Conservation (phyloP, 2,329 filamentous ascomycete species). For the Pestalotiopsis sp. region DNA sequence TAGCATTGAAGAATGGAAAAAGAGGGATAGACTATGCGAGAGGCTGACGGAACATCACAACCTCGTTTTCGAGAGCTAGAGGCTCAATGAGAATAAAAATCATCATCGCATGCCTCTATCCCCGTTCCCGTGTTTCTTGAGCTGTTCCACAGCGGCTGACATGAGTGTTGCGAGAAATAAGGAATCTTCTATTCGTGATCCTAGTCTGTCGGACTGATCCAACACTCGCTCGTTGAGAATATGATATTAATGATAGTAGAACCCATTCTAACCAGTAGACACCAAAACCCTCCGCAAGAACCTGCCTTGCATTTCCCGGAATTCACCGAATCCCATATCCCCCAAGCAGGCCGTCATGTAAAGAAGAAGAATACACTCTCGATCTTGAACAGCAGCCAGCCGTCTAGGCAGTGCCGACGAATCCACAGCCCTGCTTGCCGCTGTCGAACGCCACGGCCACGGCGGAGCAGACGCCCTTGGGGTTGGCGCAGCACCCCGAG, state of each 20-base stretch:
- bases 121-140: background rate
- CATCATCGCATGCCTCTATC: background rate
- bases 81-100: background rate
- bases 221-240: too few relatives aligned
- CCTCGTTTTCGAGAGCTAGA: background rate
- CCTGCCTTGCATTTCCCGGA: too few relatives aligned
- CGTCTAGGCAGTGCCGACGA: constrained; percentile 16
- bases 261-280: too few relatives aligned
- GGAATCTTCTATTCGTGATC: too few relatives aligned
- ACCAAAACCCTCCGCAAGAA: too few relatives aligned
- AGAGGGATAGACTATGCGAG: constrained; percentile 11
- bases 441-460: constrained; percentile 22
- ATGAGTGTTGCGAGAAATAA: too few relatives aligned
- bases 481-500: constrained; percentile 26
- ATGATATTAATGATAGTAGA: too few relatives aligned
- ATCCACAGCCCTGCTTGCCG: constrained; percentile 30
- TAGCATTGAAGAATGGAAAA: constrained; percentile 15
- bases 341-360: too few relatives aligned
- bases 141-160: background rate
- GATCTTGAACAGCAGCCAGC: too few relatives aligned
- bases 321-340: too few relatives aligned
- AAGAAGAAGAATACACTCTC: too few relatives aligned
- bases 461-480: constrained; percentile 28
- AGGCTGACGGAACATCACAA: constrained; percentile 12
- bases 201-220: too few relatives aligned